Evolutionary conservation across 140 eudicot genomes (phyloP), one percentile per base, ranked within the genome.

Genomic region (Erigeron philadelphicus): DNA sequence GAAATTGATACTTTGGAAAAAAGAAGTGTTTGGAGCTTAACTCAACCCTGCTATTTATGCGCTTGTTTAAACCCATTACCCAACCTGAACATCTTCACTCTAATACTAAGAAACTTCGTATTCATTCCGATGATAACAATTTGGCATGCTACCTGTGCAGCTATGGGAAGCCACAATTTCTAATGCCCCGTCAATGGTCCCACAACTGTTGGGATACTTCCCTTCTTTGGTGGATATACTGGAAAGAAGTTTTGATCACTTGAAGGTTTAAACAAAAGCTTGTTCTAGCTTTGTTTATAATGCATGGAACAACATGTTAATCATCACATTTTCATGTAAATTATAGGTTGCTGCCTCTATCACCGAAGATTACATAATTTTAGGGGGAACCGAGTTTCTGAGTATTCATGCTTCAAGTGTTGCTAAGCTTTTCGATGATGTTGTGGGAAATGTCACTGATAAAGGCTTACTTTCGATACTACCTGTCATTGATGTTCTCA

Each of bases 91-190:
- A 53, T 54, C n/a, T 66, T 8, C 71, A 66, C 59, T 52, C 31
- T 41, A 38, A 35, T 53, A 15, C 21, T 21, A 62, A 46, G 48
- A 56, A 18, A 68, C 17, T 46, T 21, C 15, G 31, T 45, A 41
- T 21, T 62, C 60, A 25, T 59, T 48, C 19, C 66, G 49, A 18
- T 52, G 38, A n/a, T 61, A 59, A 60, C 35, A 46, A 59, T 45
- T 46, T 53, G 56, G 76, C 11, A 50, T 67, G 40, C 76, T 61
- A 46, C 60, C 45, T 44, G 64, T 80, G 82, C 98, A 93, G 98
- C 80, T 93, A 82, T 93, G 98, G 98, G 98, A 93, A 77, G 93
- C 93, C 54, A 78, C 96, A 41, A 79, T 92, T 61, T 76, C 96
- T 62, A 81, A 88, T 81, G 96, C 98, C 40, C 87, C 95, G 10